phyloP scores from a whole-genome alignment of 164 flowering plant genomes.

The Magnolia sinica region DNA sequence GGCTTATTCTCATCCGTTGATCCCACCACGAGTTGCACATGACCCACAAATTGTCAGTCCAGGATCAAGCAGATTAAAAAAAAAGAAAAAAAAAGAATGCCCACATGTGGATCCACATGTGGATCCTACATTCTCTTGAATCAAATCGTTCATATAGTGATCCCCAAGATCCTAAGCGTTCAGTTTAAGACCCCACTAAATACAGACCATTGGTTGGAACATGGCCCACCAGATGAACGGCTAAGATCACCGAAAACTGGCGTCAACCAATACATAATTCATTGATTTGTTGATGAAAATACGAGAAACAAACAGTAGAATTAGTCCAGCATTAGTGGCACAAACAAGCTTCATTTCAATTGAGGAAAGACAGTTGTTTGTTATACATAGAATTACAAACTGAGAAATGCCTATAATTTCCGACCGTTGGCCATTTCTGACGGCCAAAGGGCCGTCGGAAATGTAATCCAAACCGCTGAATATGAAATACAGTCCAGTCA shows the following conservation, averaged over 20 bases:
- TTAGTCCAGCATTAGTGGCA: not conserved
- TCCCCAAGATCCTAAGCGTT: not conserved
- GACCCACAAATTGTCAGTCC: not conserved
- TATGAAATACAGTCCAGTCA: not conserved
- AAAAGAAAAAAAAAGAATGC: not conserved
- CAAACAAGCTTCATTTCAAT: slow-evolving; percentile 15
- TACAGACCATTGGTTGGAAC: not conserved
- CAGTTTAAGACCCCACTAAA: not conserved
- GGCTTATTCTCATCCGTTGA: not conserved
- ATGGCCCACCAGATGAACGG: not conserved
- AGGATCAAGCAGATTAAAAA: not conserved
- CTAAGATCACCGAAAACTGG: not conserved
- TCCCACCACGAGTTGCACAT: not conserved
- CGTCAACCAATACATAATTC: not conserved
- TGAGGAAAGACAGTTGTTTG: not conserved
- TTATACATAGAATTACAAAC: slow-evolving; percentile 18
- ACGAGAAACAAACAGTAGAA: not conserved
- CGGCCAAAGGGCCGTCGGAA: not conserved
- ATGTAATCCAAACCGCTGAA: not conserved
- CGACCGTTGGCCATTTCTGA: slow-evolving; percentile 1
- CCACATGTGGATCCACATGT: not conserved
- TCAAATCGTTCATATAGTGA: not conserved
- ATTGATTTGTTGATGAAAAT: not conserved
- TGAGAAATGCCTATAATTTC: slow-evolving; percentile 22
- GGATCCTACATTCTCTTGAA: not conserved